Evolutionary conservation across 108 stramenopile species (phyloP).

Genomic region (Conticribra guillardii): DNA sequence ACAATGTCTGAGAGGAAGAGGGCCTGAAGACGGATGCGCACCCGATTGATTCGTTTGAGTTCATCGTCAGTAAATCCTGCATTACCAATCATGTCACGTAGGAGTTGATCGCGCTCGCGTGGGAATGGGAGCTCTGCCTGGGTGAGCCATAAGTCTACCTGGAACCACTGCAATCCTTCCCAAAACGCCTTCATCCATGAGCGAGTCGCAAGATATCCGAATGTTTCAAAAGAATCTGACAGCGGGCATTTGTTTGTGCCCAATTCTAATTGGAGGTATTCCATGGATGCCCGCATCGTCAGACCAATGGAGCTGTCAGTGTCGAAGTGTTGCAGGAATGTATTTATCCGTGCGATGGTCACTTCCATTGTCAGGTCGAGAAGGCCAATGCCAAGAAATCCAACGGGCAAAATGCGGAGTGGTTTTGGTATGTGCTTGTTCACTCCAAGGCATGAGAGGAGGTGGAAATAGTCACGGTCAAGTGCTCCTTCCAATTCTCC

Average conservation of each 20-base stretch:
- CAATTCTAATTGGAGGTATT: slow-evolving; percentile 1
- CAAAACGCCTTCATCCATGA: no score
- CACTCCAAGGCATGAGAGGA: no score
- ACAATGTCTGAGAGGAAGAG: neutral
- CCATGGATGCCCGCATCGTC: neutral
- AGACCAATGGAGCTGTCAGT: neutral
- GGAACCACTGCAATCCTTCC: neutral
- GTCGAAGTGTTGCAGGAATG: slow-evolving; percentile 3
- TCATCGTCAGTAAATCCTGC: neutral
- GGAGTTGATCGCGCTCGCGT: neutral
- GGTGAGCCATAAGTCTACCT: neutral
- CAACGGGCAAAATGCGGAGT: no score
- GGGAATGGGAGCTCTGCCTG: neutral
- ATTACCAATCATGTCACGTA: neutral
- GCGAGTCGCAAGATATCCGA: neutral
- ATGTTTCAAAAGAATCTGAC: neutral
- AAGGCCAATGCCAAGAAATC: no score
- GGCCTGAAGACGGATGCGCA: neutral
- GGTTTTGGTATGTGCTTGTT: no score
- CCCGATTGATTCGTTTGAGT: neutral
- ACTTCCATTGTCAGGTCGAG: no score
- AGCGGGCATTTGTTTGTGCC: neutral
- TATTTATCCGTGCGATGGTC: no score
- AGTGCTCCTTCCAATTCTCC: no score
- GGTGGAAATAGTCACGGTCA: no score